Conservation (phyloP, 139 green algal species). For the Klebsormidium nitens region DNA sequence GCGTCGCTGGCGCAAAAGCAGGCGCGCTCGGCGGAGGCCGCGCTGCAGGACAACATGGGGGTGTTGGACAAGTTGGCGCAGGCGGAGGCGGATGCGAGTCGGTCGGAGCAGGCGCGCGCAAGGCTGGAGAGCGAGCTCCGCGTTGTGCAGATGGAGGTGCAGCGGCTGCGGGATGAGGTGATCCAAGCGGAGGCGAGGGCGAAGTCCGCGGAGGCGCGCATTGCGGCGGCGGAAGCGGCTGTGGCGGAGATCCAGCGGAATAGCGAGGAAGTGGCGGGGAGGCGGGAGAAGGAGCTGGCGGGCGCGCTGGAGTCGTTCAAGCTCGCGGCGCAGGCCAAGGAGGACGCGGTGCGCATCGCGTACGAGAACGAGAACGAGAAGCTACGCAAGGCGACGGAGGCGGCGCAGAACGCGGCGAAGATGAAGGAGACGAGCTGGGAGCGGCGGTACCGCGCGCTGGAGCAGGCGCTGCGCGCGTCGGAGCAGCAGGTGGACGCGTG, state of each 20-base stretch:
- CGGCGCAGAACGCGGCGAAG: slow-evolving; percentile 18
- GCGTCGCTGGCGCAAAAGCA: slow-evolving; percentile 27
- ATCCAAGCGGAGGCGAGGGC: slow-evolving; percentile 22
- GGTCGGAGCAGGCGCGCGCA: slow-evolving; percentile 2
- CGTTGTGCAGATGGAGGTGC: slow-evolving; percentile 3
- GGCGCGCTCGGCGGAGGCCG: slow-evolving; percentile 13
- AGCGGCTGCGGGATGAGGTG: slow-evolving; percentile 10
- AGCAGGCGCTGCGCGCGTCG: slow-evolving; percentile 6
- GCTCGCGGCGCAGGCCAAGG: slow-evolving; percentile 6
- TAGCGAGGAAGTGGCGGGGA: slow-evolving; percentile 6
- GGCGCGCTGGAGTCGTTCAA: slow-evolving; percentile 22
- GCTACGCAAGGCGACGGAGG: slow-evolving; percentile 8
- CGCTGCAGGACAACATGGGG: slow-evolving; percentile 17
- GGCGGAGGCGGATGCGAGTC: slow-evolving; percentile 3
- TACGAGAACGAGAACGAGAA: slow-evolving; percentile 31
- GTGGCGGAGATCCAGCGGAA: slow-evolving; percentile 14
- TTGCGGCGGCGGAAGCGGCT: slow-evolving; percentile 11
- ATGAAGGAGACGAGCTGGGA: slow-evolving; percentile 26
- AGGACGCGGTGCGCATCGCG: slow-evolving; percentile 15
- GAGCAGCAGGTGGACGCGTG: slow-evolving; percentile 12
- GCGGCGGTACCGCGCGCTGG: slow-evolving; percentile 19
- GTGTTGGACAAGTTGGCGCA: slow-evolving; percentile 17
- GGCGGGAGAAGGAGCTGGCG: slow-evolving; percentile 7
- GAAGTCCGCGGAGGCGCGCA: slow-evolving; percentile 20
- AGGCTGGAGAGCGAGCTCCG: slow-evolving; percentile 2